Conservation (phyloP, 495 filamentous ascomycete species). For the Talaromyces liani region DNA sequence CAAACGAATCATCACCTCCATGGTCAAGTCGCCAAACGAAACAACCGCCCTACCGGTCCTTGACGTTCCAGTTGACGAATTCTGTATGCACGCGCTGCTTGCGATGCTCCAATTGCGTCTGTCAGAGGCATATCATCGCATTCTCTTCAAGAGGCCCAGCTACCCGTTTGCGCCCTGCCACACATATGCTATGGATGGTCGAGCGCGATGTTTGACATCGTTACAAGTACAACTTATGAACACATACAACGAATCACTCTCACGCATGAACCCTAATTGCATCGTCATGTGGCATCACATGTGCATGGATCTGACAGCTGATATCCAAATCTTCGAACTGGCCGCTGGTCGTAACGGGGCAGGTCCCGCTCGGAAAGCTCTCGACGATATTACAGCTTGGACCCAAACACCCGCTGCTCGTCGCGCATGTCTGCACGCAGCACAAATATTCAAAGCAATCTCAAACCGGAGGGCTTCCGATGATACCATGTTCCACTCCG, state of each 20-base stretch:
- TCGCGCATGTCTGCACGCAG: conserved; percentile 42
- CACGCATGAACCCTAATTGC: conserved; percentile 37
- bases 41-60: conserved; percentile 29
- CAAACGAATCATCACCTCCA: conserved; percentile 32
- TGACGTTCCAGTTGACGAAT: conserved; percentile 28
- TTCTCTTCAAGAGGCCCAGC: conserved; percentile 34
- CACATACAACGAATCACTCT: conserved; percentile 32
- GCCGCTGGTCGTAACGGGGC: conserved; percentile 42
- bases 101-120: conserved; percentile 36
- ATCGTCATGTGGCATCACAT: conserved; percentile 45
- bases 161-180: conserved; percentile 38
- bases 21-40: conserved; percentile 31
- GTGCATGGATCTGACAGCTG: conserved; percentile 45
- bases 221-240: conserved; percentile 34
- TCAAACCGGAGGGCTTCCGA: conserved; percentile 43
- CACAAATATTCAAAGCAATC: conserved; percentile 44
- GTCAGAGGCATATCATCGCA: conserved; percentile 38
- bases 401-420: conserved; percentile 43
- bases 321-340: conserved; percentile 43
- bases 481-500: conserved; percentile 40
- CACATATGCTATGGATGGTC: conserved; percentile 38
- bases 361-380: conserved; percentile 33
- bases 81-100: conserved; percentile 31
- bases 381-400: conserved; percentile 44
- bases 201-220: conserved; percentile 30